phyloP scores from a whole-genome alignment of 106 monocot genomes.

The Acorus calamus region DNA sequence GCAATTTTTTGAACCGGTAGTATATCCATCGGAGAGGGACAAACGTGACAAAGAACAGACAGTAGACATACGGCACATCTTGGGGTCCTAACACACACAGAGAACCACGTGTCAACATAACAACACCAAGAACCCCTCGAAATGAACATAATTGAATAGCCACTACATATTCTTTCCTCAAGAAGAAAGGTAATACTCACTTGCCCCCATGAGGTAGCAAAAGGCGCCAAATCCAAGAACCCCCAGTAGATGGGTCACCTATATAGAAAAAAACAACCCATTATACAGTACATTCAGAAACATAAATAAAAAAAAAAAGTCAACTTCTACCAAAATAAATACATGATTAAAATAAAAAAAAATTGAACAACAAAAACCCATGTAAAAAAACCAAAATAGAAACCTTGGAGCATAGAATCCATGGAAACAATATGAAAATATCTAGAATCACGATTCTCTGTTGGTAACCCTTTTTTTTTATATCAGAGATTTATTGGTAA shows the following conservation, averaged over 20 bases:
- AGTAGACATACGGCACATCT: constrained; percentile 89
- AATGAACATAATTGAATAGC: background rate
- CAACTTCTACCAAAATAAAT: background rate
- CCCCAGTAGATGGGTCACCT: constrained; percentile 92
- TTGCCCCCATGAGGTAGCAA: constrained; percentile 86
- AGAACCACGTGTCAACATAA: background rate
- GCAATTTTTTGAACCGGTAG: constrained; percentile 99
- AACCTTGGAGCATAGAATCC: too few species aligned
- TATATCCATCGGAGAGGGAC: constrained; percentile 98
- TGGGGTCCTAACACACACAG: constrained; percentile 57
- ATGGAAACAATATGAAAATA: too few species aligned
- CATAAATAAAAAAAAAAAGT: background rate
- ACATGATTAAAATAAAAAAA: too few species aligned
- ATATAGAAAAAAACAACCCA: background rate
- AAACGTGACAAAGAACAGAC: constrained; percentile 78
- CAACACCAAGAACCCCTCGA: background rate
- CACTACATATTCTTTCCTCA: background rate
- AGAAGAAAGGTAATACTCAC: constrained; percentile 39
- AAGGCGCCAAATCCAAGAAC: constrained; percentile 95
- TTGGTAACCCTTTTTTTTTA: too few species aligned
- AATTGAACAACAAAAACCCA: too few species aligned
- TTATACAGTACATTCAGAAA: background rate
- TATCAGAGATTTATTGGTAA: too few species aligned
- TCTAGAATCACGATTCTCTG: too few species aligned
- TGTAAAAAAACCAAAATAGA: too few species aligned